These are phyloP conservation scores for Cladosporium phlei DNA, from an alignment of 2,329 filamentous ascomycete genomes.

Conservation along the genomic window DNA sequence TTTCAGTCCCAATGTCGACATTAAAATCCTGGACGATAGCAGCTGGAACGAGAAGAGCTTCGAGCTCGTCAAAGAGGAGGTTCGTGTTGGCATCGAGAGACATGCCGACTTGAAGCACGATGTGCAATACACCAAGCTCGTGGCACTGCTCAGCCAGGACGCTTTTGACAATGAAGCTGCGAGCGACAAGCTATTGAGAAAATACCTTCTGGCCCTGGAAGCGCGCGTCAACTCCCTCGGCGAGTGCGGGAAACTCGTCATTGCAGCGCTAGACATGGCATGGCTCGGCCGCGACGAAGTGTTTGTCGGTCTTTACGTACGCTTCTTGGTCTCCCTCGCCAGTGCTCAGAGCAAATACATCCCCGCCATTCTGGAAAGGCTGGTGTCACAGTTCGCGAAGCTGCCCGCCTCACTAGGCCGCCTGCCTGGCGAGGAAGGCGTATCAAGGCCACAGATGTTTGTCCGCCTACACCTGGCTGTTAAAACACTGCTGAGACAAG, in stretches of 20 bases:
- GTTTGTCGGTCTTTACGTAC: constrained; percentile 54
- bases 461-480: constrained; percentile 71
- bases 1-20: constrained; percentile 45
- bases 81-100: constrained; percentile 46
- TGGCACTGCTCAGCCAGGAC: constrained; percentile 27
- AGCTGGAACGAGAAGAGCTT: constrained; percentile 47
- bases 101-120: constrained; percentile 48
- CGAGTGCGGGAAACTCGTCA: constrained; percentile 54
- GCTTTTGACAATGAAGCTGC: constrained; percentile 40
- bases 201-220: constrained; percentile 56
- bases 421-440: constrained; percentile 51
- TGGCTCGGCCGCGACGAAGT: constrained; percentile 59
- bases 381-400: constrained; percentile 71
- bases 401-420: constrained; percentile 52
- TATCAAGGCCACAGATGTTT: constrained; percentile 62
- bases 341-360: constrained; percentile 80
- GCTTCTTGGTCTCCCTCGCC: constrained; percentile 60
- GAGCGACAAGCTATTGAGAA: constrained; percentile 48
- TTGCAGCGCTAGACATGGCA: constrained; percentile 53
- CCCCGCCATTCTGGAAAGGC: constrained; percentile 67
- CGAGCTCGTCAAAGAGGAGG: constrained; percentile 57
- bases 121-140: constrained; percentile 52
- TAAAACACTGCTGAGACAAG: constrained; percentile 70
- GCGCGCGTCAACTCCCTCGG: constrained; percentile 53
- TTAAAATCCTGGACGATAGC: constrained; percentile 40